phyloP scores from a whole-genome alignment of 345 rosid species.

The Acer negundo region DNA sequence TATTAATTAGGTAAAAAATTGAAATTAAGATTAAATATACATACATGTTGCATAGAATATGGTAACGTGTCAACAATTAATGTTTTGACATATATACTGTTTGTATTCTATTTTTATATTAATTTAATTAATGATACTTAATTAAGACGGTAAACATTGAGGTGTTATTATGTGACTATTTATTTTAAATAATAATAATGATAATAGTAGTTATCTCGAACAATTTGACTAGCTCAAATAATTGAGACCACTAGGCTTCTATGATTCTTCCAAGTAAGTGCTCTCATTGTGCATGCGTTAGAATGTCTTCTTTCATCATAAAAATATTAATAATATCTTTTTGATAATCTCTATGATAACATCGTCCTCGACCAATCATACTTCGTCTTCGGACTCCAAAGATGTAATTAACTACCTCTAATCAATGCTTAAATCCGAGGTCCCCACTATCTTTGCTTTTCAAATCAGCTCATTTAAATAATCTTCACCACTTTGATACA shows the following conservation, averaged over 20 bases:
- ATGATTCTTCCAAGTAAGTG: slow-evolving; percentile 32
- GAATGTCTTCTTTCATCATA: slow-evolving; percentile 23
- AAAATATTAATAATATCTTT: slow-evolving; percentile 19
- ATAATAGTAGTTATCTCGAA: slow-evolving; percentile 12
- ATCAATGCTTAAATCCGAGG: slow-evolving; percentile 32
- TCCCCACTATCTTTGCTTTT: slow-evolving; percentile 19
- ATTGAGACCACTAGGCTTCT: slow-evolving; percentile 23
- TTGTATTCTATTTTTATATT: neutral
- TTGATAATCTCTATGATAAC: slow-evolving; percentile 33
- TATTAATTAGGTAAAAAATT: neutral
- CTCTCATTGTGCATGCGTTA: slow-evolving; percentile 28
- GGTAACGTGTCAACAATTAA: slow-evolving; percentile 12
- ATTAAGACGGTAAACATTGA: slow-evolving; percentile 15
- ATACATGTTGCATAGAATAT: neutral
- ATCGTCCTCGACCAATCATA: slow-evolving; percentile 25
- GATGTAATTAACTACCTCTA: slow-evolving; percentile 26
- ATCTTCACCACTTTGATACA: slow-evolving; percentile 4
- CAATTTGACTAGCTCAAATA: slow-evolving; percentile 25
- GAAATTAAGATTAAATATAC: neutral
- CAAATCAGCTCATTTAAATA: slow-evolving; percentile 23
- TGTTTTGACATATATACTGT: slow-evolving; percentile 10
- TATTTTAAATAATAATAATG: neutral
- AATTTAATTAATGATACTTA: neutral
- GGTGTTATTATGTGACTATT: slow-evolving; percentile 10
- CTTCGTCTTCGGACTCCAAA: slow-evolving; percentile 33